Percentiles rank a stretch among this genome's conserved stretches.
Conservation (phyloP, 192 early-diverging fungal species). For the Gamsiella multidivaricata region DNA sequence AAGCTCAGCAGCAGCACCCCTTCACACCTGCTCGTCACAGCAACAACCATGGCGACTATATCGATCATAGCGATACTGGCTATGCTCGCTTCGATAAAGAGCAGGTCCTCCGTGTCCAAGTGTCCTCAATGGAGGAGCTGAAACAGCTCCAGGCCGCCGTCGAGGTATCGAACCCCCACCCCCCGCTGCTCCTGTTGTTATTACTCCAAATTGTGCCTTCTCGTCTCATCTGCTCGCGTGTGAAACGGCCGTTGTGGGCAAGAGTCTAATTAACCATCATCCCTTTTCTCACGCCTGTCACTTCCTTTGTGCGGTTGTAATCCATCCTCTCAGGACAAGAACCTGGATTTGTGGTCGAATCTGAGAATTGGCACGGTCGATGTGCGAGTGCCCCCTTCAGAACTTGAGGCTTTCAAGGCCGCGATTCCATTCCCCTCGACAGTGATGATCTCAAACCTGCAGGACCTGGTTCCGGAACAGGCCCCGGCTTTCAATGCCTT, state of each 20-base stretch:
- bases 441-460: constrained; percentile 44
- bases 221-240: background rate
- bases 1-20: constrained; percentile 18
- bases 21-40: constrained; percentile 1
- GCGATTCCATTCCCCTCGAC: constrained; percentile 27
- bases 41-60: background rate
- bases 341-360: constrained; percentile 53
- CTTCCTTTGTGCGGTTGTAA: too few relatives aligned
- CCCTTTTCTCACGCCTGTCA: background rate
- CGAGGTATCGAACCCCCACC: constrained; percentile 17
- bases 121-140: constrained; percentile 35
- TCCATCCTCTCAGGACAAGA: constrained; percentile 15
- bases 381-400: constrained; percentile 40
- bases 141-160: constrained; percentile 38
- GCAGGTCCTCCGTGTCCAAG: constrained; percentile 37
- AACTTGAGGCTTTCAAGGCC: constrained; percentile 22
- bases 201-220: background rate
- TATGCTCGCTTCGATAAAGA: constrained; percentile 51
- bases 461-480: constrained; percentile 37
- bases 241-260: background rate
- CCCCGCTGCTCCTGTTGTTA: too few relatives aligned
- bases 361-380: constrained; percentile 49
- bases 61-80: background rate
- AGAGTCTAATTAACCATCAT: background rate
- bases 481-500: constrained; percentile 3